phyloP scores from a whole-genome alignment of 2,329 filamentous ascomycete species.

The Huntiella bhutanensis region DNA sequence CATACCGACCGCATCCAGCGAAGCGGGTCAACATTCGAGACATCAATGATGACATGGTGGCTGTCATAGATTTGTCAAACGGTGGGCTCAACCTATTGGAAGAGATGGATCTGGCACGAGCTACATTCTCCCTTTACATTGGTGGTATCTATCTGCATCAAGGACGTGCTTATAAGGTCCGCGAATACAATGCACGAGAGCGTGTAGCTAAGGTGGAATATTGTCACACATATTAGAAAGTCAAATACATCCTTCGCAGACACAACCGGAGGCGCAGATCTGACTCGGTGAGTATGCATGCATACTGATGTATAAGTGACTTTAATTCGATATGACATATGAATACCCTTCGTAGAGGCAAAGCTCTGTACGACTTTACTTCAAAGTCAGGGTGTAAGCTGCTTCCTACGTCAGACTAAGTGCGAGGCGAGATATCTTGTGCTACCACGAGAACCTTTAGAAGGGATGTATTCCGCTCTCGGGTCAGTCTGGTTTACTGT shows the following conservation, averaged over 20 bases:
- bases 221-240: slow-evolving; percentile 57
- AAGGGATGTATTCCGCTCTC: too few relatives aligned
- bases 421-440: too few relatives aligned
- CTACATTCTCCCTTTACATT: slow-evolving; percentile 90
- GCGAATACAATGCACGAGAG: slow-evolving; percentile 65
- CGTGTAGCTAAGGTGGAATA: slow-evolving; percentile 70
- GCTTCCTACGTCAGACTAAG: too few relatives aligned
- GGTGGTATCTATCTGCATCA: slow-evolving; percentile 95
- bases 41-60: slow-evolving; percentile 77
- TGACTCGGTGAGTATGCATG: neutral
- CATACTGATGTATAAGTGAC: too few relatives aligned
- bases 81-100: slow-evolving; percentile 72
- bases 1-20: slow-evolving; percentile 72
- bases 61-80: slow-evolving; percentile 74
- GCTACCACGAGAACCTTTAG: too few relatives aligned
- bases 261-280: neutral
- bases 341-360: too few relatives aligned
- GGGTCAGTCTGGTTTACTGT: too few relatives aligned
- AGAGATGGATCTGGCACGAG: slow-evolving; percentile 88
- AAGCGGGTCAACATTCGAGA: slow-evolving; percentile 75
- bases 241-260: too few relatives aligned
- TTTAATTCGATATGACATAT: too few relatives aligned
- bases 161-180: slow-evolving; percentile 79
- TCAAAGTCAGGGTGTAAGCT: too few relatives aligned
- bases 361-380: too few relatives aligned